These are phyloP conservation scores for Nepenthes gracilis DNA, from an alignment of 148 eudicot species.

Conservation along the genomic window DNA sequence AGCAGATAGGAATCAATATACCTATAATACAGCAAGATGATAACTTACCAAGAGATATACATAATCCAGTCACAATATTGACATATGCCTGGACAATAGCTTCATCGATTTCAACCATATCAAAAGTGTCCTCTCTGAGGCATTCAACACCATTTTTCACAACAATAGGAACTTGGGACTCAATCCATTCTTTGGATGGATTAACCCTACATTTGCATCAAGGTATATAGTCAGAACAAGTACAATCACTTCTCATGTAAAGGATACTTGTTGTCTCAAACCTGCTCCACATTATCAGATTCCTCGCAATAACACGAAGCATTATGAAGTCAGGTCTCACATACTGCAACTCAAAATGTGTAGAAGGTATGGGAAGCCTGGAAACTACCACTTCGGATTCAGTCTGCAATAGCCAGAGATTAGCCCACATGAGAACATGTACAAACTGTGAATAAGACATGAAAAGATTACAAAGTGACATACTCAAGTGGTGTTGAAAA, in stretches of 20 bases:
- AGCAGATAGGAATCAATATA: neutral
- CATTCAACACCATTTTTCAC: slow-evolving; percentile 45
- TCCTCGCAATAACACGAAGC: slow-evolving; percentile 94
- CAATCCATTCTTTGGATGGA: slow-evolving; percentile 80
- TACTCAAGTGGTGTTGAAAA: no score
- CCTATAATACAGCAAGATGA: neutral
- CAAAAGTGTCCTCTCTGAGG: slow-evolving; percentile 52
- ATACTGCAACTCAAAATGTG: slow-evolving; percentile 82
- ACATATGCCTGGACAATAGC: slow-evolving; percentile 87
- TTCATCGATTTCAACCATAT: slow-evolving; percentile 58
- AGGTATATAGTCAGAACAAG: neutral
- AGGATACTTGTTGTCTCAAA: slow-evolving; percentile 7
- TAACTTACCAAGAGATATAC: slow-evolving; percentile 83
- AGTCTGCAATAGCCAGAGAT: slow-evolving; percentile 40
- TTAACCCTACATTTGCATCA: slow-evolving; percentile 36
- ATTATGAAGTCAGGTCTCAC: slow-evolving; percentile 94
- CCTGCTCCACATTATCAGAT: slow-evolving; percentile 98
- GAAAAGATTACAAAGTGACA: no score
- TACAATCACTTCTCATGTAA: neutral
- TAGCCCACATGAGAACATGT: neutral
- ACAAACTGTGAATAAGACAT: no score
- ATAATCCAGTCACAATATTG: slow-evolving; percentile 82
- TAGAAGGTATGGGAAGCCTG: slow-evolving; percentile 78
- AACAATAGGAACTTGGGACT: slow-evolving; percentile 80
- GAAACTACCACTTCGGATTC: slow-evolving; percentile 71